Base-by-base conservation (phyloP, 805 yeast species). In the Lachancea cidri region DNA sequence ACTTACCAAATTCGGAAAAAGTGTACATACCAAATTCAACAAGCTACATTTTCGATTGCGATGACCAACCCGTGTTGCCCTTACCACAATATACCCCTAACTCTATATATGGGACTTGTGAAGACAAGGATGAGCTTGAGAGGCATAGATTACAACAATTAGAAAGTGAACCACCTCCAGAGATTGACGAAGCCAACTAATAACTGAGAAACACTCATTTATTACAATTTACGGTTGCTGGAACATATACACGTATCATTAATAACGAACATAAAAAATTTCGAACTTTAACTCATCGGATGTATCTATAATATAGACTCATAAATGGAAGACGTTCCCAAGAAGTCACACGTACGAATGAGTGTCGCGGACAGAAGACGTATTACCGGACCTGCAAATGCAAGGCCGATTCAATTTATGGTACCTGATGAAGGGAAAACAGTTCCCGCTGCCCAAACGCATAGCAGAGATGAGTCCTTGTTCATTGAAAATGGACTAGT, bases 301-400 rank as follows among this genome's bases (percentile, higher is more conserved):
- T n/a, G n/a, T n/a, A n/a, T n/a, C n/a, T n/a, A n/a, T n/a, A n/a
- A n/a, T n/a, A n/a, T n/a, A n/a, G n/a, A n/a, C n/a, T 22, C 27
- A 22, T 22, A 22, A 11, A 7, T 7, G 27, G 11, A 11, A 22
- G 27, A 22, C 27, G 27, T 22, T 22, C 27, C 9, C 7, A 22
- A 11, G 27, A 22, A 22, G 27, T 7, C 7, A 22, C 7, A 22
- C 11, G 7, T 22, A 22, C 7, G 11, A 22, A 59, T 60, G 65
- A 54, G 53, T 38, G 56, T 55, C 5, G 60, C 57, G 33, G 97
- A 91, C 58, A 77, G 96, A 70, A 77, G 95, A 71, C 74, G 96
- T 60, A 70, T 88, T n/a, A 55, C 84, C 24, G 96, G 96, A 0
- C 97, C 97, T 0, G 57, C 74, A 0, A 80, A 76, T 49, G 85